Conservation (phyloP, 2,329 filamentous ascomycete species). For the Monilinia fructigena region DNA sequence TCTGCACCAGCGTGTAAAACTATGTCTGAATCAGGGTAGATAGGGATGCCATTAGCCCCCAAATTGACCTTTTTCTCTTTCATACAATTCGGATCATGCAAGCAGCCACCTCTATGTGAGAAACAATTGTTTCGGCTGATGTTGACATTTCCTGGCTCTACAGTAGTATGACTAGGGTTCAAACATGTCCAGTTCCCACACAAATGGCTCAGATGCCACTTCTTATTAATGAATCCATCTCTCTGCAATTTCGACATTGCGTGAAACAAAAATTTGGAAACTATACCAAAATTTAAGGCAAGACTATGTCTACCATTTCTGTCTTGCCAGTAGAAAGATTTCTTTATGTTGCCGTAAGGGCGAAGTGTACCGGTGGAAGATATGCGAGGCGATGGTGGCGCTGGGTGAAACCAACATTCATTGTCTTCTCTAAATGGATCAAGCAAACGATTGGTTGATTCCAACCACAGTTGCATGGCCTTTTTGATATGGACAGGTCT, state of each 20-base stretch:
- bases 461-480: constrained; percentile 30
- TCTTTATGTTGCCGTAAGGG: constrained; percentile 24
- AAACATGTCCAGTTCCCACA: constrained; percentile 41
- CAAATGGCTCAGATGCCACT: constrained; percentile 39
- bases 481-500: constrained; percentile 25
- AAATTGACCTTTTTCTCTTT: constrained; percentile 34
- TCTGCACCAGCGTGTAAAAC: neutral
- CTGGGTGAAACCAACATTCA: constrained; percentile 36
- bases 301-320: constrained; percentile 24
- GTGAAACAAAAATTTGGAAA: constrained; percentile 31
- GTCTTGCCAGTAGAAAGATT: constrained; percentile 29
- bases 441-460: constrained; percentile 26
- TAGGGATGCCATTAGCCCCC: constrained; percentile 27
- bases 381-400: constrained; percentile 27
- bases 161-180: constrained; percentile 36
- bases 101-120: constrained; percentile 32
- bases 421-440: constrained; percentile 28
- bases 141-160: constrained; percentile 36
- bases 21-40: neutral
- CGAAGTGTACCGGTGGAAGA: constrained; percentile 22
- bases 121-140: constrained; percentile 37
- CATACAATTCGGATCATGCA: constrained; percentile 34
- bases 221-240: constrained; percentile 35
- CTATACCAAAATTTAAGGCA: constrained; percentile 34
- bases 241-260: constrained; percentile 34